Evolutionary conservation across 257 asterid species (phyloP).

Genomic region (Lavandula angustifolia): DNA sequence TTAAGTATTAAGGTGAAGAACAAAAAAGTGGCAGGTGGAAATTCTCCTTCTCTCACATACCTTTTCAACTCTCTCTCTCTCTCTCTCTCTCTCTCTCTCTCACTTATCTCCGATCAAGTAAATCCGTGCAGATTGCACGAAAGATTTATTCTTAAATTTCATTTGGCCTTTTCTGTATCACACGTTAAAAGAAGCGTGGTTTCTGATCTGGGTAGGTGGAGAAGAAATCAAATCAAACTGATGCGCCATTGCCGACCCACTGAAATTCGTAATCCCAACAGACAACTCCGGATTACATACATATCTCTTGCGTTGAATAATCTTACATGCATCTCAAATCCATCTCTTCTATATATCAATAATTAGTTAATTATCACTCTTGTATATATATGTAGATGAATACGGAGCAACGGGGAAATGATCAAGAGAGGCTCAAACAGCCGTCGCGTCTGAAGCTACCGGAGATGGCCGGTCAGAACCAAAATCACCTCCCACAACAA

Average conservation of each 20-base stretch:
- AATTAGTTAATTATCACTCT: too few relatives aligned
- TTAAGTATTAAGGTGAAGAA: slow-evolving; percentile 34
- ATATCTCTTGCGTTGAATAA: slow-evolving; percentile 37
- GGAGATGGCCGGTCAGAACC: slow-evolving; percentile 28
- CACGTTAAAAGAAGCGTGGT: slow-evolving; percentile 11
- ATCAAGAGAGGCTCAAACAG: slow-evolving; percentile 5
- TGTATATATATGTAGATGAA: not conserved
- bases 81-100: slow-evolving; percentile 19
- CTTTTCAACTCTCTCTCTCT: slow-evolving; percentile 29
- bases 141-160: slow-evolving; percentile 32
- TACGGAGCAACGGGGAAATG: slow-evolving; percentile 41
- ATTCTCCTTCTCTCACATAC: slow-evolving; percentile 27
- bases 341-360: not conserved
- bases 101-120: slow-evolving; percentile 23
- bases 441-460: slow-evolving; percentile 36
- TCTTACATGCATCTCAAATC: slow-evolving; percentile 31
- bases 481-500: slow-evolving; percentile 3
- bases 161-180: slow-evolving; percentile 28
- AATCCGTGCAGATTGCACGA: slow-evolving; percentile 36
- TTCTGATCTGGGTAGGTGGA: slow-evolving; percentile 32
- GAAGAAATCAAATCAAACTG: slow-evolving; percentile 36
- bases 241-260: slow-evolving; percentile 30
- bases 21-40: slow-evolving; percentile 37
- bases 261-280: slow-evolving; percentile 38
- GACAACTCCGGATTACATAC: slow-evolving; percentile 36